Conservation (phyloP, 1,284 basidiomycete genomes). For the Sparassis latifolia region DNA sequence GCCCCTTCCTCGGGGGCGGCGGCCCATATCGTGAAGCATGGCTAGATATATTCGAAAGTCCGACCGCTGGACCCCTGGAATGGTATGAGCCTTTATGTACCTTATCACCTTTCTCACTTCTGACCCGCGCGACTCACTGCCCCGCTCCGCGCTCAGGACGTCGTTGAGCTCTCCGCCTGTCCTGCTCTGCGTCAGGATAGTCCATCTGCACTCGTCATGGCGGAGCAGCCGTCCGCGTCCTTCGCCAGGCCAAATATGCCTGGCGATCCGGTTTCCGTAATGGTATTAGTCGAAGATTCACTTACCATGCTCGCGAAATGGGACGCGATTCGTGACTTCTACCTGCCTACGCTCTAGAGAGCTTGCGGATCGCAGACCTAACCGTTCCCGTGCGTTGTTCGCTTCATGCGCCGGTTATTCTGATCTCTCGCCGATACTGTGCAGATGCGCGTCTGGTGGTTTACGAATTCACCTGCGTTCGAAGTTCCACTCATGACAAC, state of each 20-base stretch:
- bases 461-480: constrained; percentile 25
- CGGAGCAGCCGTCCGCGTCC: constrained; percentile 8
- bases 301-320: constrained; percentile 41
- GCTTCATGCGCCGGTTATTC: background rate
- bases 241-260: constrained; percentile 31
- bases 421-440: constrained; percentile 7
- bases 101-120: constrained; percentile 24
- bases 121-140: constrained; percentile 13
- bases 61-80: constrained; percentile 23
- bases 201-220: constrained; percentile 5
- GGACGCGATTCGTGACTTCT: constrained; percentile 48
- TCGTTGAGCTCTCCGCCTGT: background rate
- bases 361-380: constrained; percentile 32
- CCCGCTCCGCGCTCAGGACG: background rate
- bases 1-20: constrained; percentile 4
- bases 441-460: constrained; percentile 36
- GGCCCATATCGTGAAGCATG: constrained; percentile 11
- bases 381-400: constrained; percentile 28
- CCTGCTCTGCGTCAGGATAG: background rate
- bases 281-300: constrained; percentile 62
- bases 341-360: constrained; percentile 44
- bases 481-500: constrained; percentile 6
- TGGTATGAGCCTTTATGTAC: constrained; percentile 18
- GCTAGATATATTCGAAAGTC: constrained; percentile 19
- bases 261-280: constrained; percentile 38